Evolutionary conservation across 495 filamentous ascomycete genomes (phyloP).

Genomic region (Lepidopterella palustris): DNA sequence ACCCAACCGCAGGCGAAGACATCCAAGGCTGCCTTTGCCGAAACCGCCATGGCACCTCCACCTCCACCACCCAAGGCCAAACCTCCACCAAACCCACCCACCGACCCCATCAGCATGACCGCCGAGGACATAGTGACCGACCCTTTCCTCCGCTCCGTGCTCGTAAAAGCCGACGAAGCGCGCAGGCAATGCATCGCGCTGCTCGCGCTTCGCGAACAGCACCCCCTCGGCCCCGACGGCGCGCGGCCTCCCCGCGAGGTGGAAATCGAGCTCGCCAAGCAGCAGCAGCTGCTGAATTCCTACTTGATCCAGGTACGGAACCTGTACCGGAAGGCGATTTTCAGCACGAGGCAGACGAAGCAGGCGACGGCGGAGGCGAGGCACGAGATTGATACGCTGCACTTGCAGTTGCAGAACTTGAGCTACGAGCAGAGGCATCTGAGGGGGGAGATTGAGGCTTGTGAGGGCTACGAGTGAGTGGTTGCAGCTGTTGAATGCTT

Average conservation of each 20-base stretch:
- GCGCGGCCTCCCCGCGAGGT: constrained; percentile 33
- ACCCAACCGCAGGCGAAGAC: too few relatives aligned
- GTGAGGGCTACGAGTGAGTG: constrained; percentile 85
- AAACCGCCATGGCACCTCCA: not conserved
- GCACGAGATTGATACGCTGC: constrained; percentile 83
- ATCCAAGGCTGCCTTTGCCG: too few relatives aligned
- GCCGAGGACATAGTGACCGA: constrained; percentile 61
- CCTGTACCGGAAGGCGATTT: constrained; percentile 71
- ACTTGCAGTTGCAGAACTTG: constrained; percentile 89
- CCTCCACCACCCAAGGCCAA: not conserved
- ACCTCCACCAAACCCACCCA: not conserved
- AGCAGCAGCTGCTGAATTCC: constrained; percentile 73
- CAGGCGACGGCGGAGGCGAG: constrained; percentile 76
- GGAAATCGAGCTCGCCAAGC: constrained; percentile 59
- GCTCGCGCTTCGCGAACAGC: constrained; percentile 47
- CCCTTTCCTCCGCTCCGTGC: constrained; percentile 57
- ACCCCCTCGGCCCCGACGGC: not conserved
- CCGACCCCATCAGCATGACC: constrained; percentile 34
- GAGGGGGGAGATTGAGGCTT: constrained; percentile 81
- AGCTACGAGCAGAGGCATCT: constrained; percentile 94
- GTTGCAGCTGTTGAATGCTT: too few relatives aligned
- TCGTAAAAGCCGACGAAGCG: constrained; percentile 60
- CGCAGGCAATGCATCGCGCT: constrained; percentile 63
- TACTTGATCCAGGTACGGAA: constrained; percentile 76
- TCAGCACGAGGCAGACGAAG: constrained; percentile 81